phyloP scores from a whole-genome alignment of 2,329 filamentous ascomycete genomes.

The Mariannaea elegans region DNA sequence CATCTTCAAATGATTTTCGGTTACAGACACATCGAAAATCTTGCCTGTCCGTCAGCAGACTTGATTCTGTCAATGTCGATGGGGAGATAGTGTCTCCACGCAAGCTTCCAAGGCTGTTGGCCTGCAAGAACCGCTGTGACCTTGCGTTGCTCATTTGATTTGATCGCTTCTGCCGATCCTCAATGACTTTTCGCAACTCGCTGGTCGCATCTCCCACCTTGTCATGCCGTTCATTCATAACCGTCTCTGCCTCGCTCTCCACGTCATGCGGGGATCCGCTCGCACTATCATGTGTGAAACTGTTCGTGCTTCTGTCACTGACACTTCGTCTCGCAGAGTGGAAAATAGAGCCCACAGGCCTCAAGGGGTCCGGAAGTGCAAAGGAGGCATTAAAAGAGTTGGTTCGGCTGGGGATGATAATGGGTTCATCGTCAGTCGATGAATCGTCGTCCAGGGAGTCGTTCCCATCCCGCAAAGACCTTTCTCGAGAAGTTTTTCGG shows the following conservation, averaged over 20 bases:
- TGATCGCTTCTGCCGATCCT: conserved; percentile 57
- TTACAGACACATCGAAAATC: conserved; percentile 67
- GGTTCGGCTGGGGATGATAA: conserved; percentile 69
- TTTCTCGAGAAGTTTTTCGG: conserved; percentile 42
- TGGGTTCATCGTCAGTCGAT: conserved; percentile 71
- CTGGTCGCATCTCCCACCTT: conserved; percentile 65
- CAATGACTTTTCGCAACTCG: conserved; percentile 67
- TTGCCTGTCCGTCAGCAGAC: conserved; percentile 52
- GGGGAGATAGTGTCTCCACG: conserved; percentile 58
- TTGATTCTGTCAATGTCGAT: conserved; percentile 59
- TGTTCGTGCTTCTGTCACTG: conserved; percentile 59
- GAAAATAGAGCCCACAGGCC: conserved; percentile 58
- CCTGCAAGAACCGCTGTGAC: conserved; percentile 45
- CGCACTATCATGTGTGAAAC: conserved; percentile 48
- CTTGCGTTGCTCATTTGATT: conserved; percentile 44
- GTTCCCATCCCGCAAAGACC: conserved; percentile 47
- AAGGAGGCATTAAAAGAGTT: conserved; percentile 64
- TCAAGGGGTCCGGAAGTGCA: conserved; percentile 62
- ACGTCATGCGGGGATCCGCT: conserved; percentile 49
- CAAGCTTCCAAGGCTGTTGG: conserved; percentile 45
- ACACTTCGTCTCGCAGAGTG: conserved; percentile 57
- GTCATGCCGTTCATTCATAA: conserved; percentile 57
- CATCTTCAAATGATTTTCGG: conserved; percentile 52
- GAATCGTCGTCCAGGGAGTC: conserved; percentile 63
- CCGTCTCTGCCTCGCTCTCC: conserved; percentile 69